A percentile compares a stretch with the other conserved stretches of the same genome.
These are phyloP conservation scores for Tagetes erecta DNA, from an alignment of 129 eudicot species.

Conservation along the genomic window DNA sequence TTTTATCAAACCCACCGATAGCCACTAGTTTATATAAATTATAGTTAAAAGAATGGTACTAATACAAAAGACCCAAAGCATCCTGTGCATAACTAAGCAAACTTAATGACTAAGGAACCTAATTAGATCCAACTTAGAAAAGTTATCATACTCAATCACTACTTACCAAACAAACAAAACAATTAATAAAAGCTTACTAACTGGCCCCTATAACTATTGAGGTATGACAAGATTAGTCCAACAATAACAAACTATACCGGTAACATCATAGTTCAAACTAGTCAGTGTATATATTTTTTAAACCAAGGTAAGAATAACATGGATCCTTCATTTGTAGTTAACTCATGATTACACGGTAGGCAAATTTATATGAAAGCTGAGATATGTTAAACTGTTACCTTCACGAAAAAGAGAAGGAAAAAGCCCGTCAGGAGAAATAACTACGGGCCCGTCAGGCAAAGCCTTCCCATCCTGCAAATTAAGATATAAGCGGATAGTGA, in stretches of 20 bases:
- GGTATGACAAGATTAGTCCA: no score
- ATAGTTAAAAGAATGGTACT: no score
- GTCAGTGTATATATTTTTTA: background rate
- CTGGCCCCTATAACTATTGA: no score
- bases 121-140: no score
- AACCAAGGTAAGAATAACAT: background rate
- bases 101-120: no score
- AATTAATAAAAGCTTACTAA: no score
- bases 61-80: no score
- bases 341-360: background rate
- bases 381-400: constrained; percentile 49
- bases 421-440: constrained; percentile 95
- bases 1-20: no score
- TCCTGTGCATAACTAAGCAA: no score
- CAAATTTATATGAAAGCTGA: background rate
- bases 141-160: no score
- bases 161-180: no score
- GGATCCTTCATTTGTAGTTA: background rate
- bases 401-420: constrained; percentile 96
- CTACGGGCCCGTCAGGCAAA: constrained; percentile 96
- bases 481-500: constrained; percentile 12
- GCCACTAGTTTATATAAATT: no score
- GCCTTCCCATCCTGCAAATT: constrained; percentile 80
- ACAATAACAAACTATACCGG: background rate
- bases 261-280: background rate